phyloP scores from a whole-genome alignment of 108 stramenopile species.

The Cyclotella atomus region DNA sequence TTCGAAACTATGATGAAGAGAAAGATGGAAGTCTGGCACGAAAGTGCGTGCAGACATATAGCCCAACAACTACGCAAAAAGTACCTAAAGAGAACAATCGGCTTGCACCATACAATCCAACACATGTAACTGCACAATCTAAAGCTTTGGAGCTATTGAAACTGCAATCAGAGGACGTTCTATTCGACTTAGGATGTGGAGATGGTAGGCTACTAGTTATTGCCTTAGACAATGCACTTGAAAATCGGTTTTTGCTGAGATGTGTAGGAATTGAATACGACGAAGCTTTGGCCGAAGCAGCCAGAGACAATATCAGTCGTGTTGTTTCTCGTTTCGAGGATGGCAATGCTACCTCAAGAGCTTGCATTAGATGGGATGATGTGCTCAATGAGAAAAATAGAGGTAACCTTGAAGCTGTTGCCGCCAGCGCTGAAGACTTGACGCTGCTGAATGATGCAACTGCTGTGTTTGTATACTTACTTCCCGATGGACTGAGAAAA shows the following conservation, averaged over 20 bases:
- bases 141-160: conserved; percentile 6
- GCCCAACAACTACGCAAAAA: background rate
- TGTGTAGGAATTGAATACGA: conserved; percentile 87
- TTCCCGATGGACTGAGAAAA: conserved; percentile 80
- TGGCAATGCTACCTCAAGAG: background rate
- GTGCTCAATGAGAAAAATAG: conserved; percentile 49
- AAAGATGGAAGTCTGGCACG: conserved; percentile 33
- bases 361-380: conserved; percentile 68
- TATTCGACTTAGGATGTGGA: conserved; percentile 15
- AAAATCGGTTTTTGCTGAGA: background rate
- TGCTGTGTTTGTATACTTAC: conserved; percentile 81
- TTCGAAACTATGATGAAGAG: conserved; percentile 52
- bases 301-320: conserved; percentile 28
- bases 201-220: background rate
- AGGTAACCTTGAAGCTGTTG: background rate
- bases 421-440: conserved; percentile 27
- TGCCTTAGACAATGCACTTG: background rate
- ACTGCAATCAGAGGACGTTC: conserved; percentile 6
- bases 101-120: conserved; percentile 6
- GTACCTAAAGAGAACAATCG: background rate
- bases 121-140: conserved; percentile 5
- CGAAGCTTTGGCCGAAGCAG: conserved; percentile 51
- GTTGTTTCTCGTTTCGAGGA: background rate
- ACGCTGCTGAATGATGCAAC: conserved; percentile 75
- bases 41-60: conserved; percentile 3